Percentiles rank a stretch among this genome's conserved stretches.
Evolutionary conservation across 2,329 filamentous ascomycete genomes (phyloP).

Genomic region (Alternaria rosae): DNA sequence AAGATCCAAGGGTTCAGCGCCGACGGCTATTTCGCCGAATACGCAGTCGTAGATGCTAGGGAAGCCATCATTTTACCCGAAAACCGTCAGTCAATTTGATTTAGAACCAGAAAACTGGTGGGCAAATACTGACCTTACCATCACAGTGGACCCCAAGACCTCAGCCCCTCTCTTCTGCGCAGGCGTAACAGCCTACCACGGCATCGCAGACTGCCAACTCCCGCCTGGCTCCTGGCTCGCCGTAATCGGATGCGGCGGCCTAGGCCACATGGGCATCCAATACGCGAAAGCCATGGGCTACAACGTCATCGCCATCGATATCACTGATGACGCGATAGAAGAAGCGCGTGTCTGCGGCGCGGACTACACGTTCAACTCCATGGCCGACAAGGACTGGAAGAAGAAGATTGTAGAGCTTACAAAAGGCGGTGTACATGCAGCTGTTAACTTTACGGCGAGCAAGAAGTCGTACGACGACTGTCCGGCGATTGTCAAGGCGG

Average conservation of each 20-base stretch:
- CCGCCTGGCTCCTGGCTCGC: slow-evolving; percentile 40
- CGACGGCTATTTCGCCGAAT: slow-evolving; percentile 44
- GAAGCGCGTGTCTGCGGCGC: slow-evolving; percentile 42
- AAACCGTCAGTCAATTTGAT: slow-evolving; percentile 23
- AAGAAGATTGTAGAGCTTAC: slow-evolving; percentile 41
- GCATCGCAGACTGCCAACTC: slow-evolving; percentile 39
- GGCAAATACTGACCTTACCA: too few relatives aligned
- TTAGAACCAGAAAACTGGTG: not conserved
- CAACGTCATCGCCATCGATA: slow-evolving; percentile 43
- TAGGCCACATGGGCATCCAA: slow-evolving; percentile 44
- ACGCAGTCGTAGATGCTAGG: slow-evolving; percentile 40
- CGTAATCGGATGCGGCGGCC: slow-evolving; percentile 40
- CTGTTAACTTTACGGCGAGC: slow-evolving; percentile 42
- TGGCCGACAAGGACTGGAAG: slow-evolving; percentile 37
- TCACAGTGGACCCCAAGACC: slow-evolving; percentile 36
- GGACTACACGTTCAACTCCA: slow-evolving; percentile 42
- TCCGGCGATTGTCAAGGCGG: slow-evolving; percentile 40
- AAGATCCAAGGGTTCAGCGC: slow-evolving; percentile 41
- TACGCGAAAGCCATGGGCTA: slow-evolving; percentile 45
- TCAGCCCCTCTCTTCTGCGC: slow-evolving; percentile 43
- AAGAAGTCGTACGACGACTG: slow-evolving; percentile 46
- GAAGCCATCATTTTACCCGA: slow-evolving; percentile 39
- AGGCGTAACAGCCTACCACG: slow-evolving; percentile 41
- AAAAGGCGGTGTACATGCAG: slow-evolving; percentile 39
- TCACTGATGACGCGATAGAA: slow-evolving; percentile 38